Evolutionary conservation across 2,329 filamentous ascomycete species (phyloP).

Genomic region (Pseudogymnoascus sp.): DNA sequence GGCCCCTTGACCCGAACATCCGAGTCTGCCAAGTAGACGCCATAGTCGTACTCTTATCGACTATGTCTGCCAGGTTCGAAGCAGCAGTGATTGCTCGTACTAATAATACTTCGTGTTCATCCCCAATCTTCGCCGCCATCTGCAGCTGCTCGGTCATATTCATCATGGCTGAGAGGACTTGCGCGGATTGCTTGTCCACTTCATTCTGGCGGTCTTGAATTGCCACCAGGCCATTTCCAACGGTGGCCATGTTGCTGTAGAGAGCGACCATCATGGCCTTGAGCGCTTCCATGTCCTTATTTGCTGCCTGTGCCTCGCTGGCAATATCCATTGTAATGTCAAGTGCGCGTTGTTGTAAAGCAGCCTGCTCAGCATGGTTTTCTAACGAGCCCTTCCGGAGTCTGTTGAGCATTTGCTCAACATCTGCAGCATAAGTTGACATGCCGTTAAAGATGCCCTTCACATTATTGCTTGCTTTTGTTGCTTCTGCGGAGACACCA

Average conservation of each 20-base stretch:
- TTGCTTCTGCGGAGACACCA: not conserved
- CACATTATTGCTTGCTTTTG: conserved; percentile 1
- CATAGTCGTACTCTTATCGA: not conserved
- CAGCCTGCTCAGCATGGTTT: conserved; percentile 3
- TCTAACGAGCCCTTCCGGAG: not conserved
- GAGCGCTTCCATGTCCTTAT: not conserved
- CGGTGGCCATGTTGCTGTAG: not conserved
- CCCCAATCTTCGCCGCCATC: not conserved
- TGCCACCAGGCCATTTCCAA: not conserved
- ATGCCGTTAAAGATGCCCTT: not conserved
- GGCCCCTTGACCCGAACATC: not conserved
- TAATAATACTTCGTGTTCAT: not conserved
- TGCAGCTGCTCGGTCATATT: conserved; percentile 5
- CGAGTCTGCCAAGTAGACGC: not conserved
- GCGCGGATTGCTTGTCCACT: not conserved
- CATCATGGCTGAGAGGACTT: not conserved
- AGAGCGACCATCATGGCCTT: not conserved
- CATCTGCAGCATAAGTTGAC: not conserved
- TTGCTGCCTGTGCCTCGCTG: not conserved
- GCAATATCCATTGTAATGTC: not conserved
- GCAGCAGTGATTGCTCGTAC: not conserved
- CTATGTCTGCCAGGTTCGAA: not conserved
- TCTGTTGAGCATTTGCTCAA: not conserved
- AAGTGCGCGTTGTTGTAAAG: not conserved
- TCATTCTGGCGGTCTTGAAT: conserved; percentile 8